Conservation (phyloP, 2,329 filamentous ascomycete genomes). For the Ophiostoma sp. region DNA sequence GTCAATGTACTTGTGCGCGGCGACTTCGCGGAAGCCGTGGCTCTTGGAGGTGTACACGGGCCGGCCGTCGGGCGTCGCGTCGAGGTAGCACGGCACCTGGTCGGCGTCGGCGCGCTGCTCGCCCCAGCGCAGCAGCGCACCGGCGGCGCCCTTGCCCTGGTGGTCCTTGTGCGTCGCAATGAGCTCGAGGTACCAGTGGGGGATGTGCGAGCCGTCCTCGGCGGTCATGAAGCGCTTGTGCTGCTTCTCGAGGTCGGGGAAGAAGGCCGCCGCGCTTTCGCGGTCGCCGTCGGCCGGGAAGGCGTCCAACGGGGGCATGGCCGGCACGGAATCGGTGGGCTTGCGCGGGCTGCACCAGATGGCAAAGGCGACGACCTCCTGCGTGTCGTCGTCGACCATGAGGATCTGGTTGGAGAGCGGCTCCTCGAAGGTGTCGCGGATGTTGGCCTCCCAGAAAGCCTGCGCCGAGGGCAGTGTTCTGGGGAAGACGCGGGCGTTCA, state of each 20-base stretch:
- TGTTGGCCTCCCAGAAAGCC: conserved; percentile 36
- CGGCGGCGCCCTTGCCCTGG: conserved; percentile 45
- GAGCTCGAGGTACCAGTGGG: conserved; percentile 48
- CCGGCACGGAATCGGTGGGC: conserved; percentile 25
- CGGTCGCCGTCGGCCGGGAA: conserved; percentile 41
- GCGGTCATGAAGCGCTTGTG: conserved; percentile 38
- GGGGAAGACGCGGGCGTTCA: conserved; percentile 39
- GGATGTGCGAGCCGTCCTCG: conserved; percentile 28
- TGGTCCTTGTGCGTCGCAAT: conserved; percentile 40
- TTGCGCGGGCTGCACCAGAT: conserved; percentile 41
- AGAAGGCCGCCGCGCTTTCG: conserved; percentile 39
- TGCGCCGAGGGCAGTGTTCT: conserved; percentile 28
- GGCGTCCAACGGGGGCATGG: conserved; percentile 30
- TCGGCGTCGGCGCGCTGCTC: conserved; percentile 42
- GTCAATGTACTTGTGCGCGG: conserved; percentile 36
- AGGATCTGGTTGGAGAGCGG: conserved; percentile 39
- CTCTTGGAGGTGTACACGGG: conserved; percentile 42
- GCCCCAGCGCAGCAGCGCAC: conserved; percentile 45
- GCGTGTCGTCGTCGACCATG: conserved; percentile 29
- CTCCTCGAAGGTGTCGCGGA: conserved; percentile 40
- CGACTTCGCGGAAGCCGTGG: conserved; percentile 43
- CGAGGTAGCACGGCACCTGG: conserved; percentile 43
- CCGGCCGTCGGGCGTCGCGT: conserved; percentile 46
- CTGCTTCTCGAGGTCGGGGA: conserved; percentile 35
- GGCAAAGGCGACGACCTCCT: conserved; percentile 40